Percentiles rank a stretch among this genome's conserved stretches.
Conservation (phyloP, 2,329 filamentous ascomycete species). For the Tolypocladium tropicale region DNA sequence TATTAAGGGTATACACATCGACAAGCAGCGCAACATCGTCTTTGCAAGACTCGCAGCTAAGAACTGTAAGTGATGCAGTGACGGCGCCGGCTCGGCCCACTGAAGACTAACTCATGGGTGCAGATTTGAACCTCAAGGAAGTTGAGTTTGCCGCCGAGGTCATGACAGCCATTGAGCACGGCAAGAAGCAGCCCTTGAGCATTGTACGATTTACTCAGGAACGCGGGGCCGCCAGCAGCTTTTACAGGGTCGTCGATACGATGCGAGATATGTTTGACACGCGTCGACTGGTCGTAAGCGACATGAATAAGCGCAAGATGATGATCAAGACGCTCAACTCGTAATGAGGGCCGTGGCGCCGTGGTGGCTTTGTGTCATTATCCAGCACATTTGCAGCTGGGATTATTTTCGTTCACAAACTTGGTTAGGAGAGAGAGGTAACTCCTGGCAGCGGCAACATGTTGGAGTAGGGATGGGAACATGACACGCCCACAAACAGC, state of each 20-base stretch:
- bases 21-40: conserved; percentile 70
- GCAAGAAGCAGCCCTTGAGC: conserved; percentile 63
- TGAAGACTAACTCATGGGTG: conserved; percentile 10
- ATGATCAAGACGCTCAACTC: conserved; percentile 55
- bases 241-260: conserved; percentile 72
- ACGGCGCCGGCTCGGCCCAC: too few species aligned
- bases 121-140: conserved; percentile 72
- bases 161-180: conserved; percentile 82
- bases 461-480: background rate
- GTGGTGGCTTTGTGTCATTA: background rate
- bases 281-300: conserved; percentile 57
- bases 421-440: too few species aligned
- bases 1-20: conserved; percentile 67
- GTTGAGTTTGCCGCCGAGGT: conserved; percentile 83
- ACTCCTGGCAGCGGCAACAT: background rate
- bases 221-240: conserved; percentile 82
- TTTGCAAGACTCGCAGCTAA: conserved; percentile 64
- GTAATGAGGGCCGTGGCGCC: background rate
- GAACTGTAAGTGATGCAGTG: conserved; percentile 55
- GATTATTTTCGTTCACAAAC: background rate
- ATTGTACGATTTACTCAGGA: conserved; percentile 83
- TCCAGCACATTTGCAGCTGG: background rate
- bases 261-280: conserved; percentile 58
- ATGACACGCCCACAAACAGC: background rate
- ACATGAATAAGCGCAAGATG: conserved; percentile 56